Base-by-base conservation (phyloP, 768 basidiomycete genomes). In the Dioszegia aurantiaca region DNA sequence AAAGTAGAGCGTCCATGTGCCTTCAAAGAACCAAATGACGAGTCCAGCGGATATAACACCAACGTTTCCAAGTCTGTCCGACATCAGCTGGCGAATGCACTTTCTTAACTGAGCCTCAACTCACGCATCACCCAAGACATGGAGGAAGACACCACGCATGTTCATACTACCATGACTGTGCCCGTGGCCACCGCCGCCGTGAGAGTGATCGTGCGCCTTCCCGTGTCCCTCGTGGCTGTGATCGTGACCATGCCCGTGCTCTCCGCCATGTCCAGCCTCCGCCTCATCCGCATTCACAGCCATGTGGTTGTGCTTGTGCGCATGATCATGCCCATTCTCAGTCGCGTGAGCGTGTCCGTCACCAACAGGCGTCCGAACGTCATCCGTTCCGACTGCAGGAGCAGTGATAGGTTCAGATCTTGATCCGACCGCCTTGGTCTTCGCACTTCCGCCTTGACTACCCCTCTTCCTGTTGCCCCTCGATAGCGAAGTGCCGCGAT, bases 21-120 rank as follows among this genome's bases (percentile, higher is more conserved):
- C 93, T 24, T 84, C 79, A 1, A 87, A 86, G 58, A 88, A 82
- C 92, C 90, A 93, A 71, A 99, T 95, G 72, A 98, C 80, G 11
- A 98, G 83, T 56, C 95, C 95, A 3, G 93, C 90, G 33, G 87
- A 85, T 59, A 99, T 95, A 61, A 99, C 95, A 52, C 95, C 95
- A 61, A 98, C 89, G 76, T 99, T 98, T 48, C 95, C 95, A 24
- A 99, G 83, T 11, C 55, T 78, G 48, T 33, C 33, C 0, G 28
- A 14, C 17, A 59, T 61, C 19, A 58, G 46, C 51, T 47, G 24
- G 19, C 3, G 47, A 4, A 3, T n/a, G 40, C 3, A 42, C 14
- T 42, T n/a, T 41, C 17, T 36, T 11, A 41, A 27, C 10, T 11
- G 1, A 30, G 2, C 12, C 9, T 24, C 12, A 12, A 74, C 78